Conservation (phyloP, 345 rosid species). For the Schrenkiella parvula region DNA sequence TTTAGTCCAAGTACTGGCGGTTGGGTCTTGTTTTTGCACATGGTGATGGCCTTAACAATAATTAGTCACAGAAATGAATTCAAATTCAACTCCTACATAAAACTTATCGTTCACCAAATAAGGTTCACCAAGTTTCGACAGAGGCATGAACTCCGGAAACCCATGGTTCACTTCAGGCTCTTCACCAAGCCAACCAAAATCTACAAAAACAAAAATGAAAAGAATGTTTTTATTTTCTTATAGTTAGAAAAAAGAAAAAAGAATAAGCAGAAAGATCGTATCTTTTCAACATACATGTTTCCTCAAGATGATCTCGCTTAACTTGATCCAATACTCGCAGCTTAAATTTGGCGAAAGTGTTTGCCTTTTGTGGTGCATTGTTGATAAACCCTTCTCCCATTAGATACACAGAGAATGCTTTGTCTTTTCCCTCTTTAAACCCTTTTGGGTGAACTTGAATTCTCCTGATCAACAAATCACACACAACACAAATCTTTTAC, state of each 20-base stretch:
- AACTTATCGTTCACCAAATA: constrained; percentile 4
- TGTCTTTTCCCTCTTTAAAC: not conserved
- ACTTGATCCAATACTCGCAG: constrained; percentile 14
- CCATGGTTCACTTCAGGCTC: not conserved
- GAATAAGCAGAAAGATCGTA: not conserved
- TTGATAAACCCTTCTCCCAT: constrained; percentile 8
- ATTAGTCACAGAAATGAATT: not conserved
- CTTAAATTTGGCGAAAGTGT: not conserved
- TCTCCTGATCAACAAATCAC: constrained; percentile 17
- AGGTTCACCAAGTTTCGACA: not conserved
- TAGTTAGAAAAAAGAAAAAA: not conserved
- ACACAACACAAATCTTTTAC: not conserved
- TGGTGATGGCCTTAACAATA: no score
- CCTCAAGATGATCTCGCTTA: not conserved
- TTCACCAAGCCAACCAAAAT: not conserved
- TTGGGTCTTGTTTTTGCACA: no score
- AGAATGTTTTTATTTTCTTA: not conserved
- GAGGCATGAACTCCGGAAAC: constrained; percentile 9
- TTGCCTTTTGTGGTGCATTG: not conserved
- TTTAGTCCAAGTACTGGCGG: no score
- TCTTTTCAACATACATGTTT: not conserved
- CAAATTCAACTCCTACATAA: constrained; percentile 20
- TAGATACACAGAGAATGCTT: constrained; percentile 9
- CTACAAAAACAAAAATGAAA: not conserved
- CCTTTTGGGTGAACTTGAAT: not conserved